These are phyloP conservation scores for Psidium guajava DNA, from an alignment of 345 rosid species.

Conservation along the genomic window DNA sequence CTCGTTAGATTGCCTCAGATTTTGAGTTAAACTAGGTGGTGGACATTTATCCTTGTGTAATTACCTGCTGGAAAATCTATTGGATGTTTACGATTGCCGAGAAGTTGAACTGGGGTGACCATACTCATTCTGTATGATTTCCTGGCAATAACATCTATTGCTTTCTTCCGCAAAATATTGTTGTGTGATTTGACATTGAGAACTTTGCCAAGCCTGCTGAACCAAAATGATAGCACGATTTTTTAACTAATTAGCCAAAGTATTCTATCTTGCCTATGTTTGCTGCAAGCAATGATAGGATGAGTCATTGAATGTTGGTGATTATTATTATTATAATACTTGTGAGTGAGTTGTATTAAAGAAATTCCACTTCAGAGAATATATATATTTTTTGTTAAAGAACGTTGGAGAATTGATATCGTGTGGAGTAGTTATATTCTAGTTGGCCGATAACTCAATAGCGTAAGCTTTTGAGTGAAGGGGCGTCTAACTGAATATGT, in stretches of 20 bases:
- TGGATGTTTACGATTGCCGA: not conserved
- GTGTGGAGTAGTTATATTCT: too few species aligned
- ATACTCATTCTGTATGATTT: not conserved
- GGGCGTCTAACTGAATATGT: too few species aligned
- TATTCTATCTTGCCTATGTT: not conserved
- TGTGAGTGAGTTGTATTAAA: too few species aligned
- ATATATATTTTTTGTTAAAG: too few species aligned
- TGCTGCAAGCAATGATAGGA: not conserved
- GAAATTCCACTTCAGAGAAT: too few species aligned
- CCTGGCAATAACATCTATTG: not conserved
- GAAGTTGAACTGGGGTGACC: not conserved
- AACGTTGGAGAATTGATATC: too few species aligned
- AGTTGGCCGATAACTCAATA: too few species aligned
- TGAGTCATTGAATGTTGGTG: not conserved
- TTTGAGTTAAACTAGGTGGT: not conserved
- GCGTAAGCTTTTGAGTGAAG: too few species aligned
- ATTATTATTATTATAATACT: not conserved
- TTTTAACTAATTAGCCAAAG: not conserved
- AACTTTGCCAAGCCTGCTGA: not conserved
- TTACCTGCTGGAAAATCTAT: not conserved
- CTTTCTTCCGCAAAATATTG: not conserved
- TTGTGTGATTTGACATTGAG: not conserved
- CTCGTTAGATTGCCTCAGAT: not conserved
- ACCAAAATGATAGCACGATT: not conserved
- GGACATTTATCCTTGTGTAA: not conserved